Evolutionary conservation across 345 rosid genomes (phyloP), one percentile per base, ranked within the genome.

Genomic region (Arabidopsis arenosa): DNA sequence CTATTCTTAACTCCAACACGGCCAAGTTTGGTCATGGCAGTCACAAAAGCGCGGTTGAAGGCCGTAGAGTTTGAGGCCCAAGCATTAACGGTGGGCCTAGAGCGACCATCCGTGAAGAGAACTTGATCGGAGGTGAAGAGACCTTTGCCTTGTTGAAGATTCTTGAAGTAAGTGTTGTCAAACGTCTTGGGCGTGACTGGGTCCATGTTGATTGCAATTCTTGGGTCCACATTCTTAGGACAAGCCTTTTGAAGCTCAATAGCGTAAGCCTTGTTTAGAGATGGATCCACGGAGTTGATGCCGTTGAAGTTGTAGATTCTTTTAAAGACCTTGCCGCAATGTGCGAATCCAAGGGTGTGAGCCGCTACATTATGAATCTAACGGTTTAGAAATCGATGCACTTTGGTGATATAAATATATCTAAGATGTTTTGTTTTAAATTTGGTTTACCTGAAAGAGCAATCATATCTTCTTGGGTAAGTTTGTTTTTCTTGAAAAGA

Each of bases 261-360:
- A 3, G 86, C 96, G 39, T 90, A 90, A 5, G 66, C 21, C 72
- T 3, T 54, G 88, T 87, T 81, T 6, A 90, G 75, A 1, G 92
- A 81, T 0, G 93, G 90, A 72, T 90, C 96, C 9, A 88, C 89
- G 4, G 83, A 32, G 39, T 14, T 74, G 18, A 61, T 57, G 40
- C 59, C 41, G 84, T 68, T 86, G 83, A 86, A 90, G 56, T 66
- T 83, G 86, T 88, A 85, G 57, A 90, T 85, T 43, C 96, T 75
- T 66, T 84, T 79, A 2, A 85, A 48, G 45, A 90, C 80, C 62
- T 73, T 84, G 78, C 45, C 49, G 32, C 96, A 90, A 69, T 90
- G 96, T 47, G 93, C 81, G 85, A 88, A 88, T 73, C 96, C 96
- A 18, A 90, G 73, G 53, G 87, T 87, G 86, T 90, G 96, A 9